phyloP scores from a whole-genome alignment of 345 rosid genomes.

The Camelina laxa region DNA sequence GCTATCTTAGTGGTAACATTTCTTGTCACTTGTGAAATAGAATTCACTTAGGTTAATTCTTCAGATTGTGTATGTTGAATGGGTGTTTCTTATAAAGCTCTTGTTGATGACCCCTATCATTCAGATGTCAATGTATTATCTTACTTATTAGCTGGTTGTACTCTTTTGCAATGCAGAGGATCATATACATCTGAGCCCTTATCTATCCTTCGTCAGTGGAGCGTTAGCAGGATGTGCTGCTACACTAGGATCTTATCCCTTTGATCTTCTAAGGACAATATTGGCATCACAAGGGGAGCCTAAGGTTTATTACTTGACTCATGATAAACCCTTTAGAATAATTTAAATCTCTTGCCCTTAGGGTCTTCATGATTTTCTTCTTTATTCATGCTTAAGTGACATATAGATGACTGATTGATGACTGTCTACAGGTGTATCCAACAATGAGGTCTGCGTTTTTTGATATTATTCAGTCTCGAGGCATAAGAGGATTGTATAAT shows the following conservation, averaged over 20 bases:
- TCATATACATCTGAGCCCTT: slow-evolving; percentile 83
- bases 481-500: slow-evolving; percentile 83
- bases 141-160: slow-evolving; percentile 16
- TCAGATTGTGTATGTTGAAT: not conserved
- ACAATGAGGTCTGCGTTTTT: slow-evolving; percentile 93
- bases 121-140: not conserved
- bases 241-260: slow-evolving; percentile 97
- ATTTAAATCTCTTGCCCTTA: not conserved
- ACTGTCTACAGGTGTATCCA: slow-evolving; percentile 72
- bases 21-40: not conserved
- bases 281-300: slow-evolving; percentile 99
- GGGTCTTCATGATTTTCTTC: not conserved
- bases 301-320: slow-evolving; percentile 57
- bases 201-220: slow-evolving; percentile 81
- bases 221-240: slow-evolving; percentile 96
- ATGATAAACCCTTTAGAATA: not conserved
- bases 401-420: slow-evolving; percentile 24
- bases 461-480: slow-evolving; percentile 74
- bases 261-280: slow-evolving; percentile 91
- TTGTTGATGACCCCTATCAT: not conserved
- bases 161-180: slow-evolving; percentile 63
- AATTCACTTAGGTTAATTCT: not conserved
- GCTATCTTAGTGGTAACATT: not conserved
- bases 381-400: slow-evolving; percentile 3
- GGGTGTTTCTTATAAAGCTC: not conserved